phyloP scores from a whole-genome alignment of 75 land plant species.

The Picea glauca region DNA sequence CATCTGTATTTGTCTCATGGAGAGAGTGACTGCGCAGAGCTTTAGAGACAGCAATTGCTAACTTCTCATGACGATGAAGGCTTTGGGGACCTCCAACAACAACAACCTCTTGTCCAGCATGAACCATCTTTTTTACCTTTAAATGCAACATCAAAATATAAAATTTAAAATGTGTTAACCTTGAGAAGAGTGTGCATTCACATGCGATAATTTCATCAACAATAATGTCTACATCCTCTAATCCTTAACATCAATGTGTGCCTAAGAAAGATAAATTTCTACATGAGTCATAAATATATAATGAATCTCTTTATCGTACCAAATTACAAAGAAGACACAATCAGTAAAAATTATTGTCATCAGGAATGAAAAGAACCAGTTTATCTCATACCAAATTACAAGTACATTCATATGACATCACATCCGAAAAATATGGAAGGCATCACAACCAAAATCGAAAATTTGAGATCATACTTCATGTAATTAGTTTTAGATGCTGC shows the following conservation, averaged over 20 bases:
- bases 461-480: neutral
- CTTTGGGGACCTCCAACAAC: slow-evolving; percentile 83
- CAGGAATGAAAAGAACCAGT: neutral
- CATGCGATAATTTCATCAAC: neutral
- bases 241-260: neutral
- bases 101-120: slow-evolving; percentile 85
- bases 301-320: no score
- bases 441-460: neutral
- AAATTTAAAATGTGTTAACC: neutral
- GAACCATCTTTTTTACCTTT: slow-evolving; percentile 86
- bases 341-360: neutral
- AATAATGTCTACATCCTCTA: neutral
- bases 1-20: slow-evolving; percentile 91
- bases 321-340: neutral
- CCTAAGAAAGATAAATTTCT: neutral
- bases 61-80: slow-evolving; percentile 91
- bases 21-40: slow-evolving; percentile 87
- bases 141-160: slow-evolving; percentile 8
- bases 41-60: slow-evolving; percentile 94
- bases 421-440: no score
- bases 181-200: neutral
- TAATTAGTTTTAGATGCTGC: neutral
- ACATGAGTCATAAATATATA: neutral
- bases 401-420: no score
- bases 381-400: no score